A percentile compares a stretch with the other conserved stretches of the same genome.
phyloP scores from a whole-genome alignment of 257 asterid genomes.

The Cinchona pubescens region DNA sequence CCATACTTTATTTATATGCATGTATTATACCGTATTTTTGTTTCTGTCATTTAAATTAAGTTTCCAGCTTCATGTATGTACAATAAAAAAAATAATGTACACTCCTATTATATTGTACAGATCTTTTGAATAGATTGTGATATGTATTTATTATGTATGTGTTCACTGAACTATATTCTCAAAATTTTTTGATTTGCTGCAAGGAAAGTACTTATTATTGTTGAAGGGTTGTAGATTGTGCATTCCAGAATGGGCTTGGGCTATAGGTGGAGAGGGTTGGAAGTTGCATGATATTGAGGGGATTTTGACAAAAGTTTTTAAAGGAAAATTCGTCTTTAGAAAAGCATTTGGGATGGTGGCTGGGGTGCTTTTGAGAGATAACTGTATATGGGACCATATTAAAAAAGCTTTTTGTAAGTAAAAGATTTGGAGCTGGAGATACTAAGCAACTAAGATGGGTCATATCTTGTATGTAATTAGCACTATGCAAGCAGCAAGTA shows the following conservation, averaged over 20 bases:
- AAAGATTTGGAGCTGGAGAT: background rate
- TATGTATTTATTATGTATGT: too few relatives aligned
- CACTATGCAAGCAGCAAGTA: background rate
- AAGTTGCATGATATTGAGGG: background rate
- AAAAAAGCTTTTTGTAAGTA: background rate
- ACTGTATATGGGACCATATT: too few relatives aligned
- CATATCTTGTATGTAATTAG: background rate
- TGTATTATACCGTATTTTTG: background rate
- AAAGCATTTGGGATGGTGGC: background rate
- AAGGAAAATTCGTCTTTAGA: background rate
- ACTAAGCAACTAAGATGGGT: background rate
- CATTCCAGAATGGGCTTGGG: background rate
- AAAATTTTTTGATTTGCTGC: background rate
- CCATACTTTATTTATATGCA: background rate
- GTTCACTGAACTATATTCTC: background rate
- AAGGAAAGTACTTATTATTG: background rate
- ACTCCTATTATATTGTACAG: background rate
- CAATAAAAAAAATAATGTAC: too few relatives aligned
- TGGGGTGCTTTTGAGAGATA: background rate
- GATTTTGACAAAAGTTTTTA: background rate
- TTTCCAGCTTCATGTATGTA: too few relatives aligned
- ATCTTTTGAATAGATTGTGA: background rate
- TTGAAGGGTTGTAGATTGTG: background rate
- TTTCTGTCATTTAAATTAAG: background rate
- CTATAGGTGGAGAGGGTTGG: background rate